Percentiles rank a stretch among this genome's conserved stretches.
Evolutionary conservation across 768 basidiomycete genomes (phyloP).

Genomic region (Punctularia strigosozonata): DNA sequence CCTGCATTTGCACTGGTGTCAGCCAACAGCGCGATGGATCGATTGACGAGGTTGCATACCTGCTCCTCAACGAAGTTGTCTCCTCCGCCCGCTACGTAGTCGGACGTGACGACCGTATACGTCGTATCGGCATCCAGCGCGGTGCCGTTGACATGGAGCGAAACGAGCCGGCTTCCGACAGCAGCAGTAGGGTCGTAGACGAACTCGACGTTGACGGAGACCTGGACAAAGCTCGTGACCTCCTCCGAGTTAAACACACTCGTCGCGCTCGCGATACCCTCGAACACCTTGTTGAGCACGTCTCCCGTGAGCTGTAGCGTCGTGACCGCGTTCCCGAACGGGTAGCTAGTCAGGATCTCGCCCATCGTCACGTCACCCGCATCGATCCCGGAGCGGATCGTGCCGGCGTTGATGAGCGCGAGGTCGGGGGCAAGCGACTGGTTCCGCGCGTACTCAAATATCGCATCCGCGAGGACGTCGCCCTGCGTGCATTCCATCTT

Average conservation of each 20-base stretch:
- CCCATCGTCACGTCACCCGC: constrained; percentile 28
- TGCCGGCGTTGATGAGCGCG: constrained; percentile 30
- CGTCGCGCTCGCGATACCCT: constrained; percentile 23
- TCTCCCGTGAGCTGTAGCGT: constrained; percentile 28
- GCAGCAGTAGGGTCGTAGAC: constrained; percentile 20
- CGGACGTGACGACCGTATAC: constrained; percentile 1
- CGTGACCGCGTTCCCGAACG: constrained; percentile 29
- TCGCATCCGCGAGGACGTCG: constrained; percentile 29
- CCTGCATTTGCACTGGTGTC: too few relatives aligned
- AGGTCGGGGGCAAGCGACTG: constrained; percentile 17
- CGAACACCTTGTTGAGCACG: constrained; percentile 30
- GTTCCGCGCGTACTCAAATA: constrained; percentile 23
- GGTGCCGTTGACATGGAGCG: neutral
- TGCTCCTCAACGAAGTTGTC: too few relatives aligned
- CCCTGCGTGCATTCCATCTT: constrained; percentile 31
- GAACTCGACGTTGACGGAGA: constrained; percentile 24
- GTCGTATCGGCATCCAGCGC: constrained; percentile 1
- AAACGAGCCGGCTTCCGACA: constrained; percentile 11
- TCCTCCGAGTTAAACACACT: constrained; percentile 16
- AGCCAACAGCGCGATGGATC: too few relatives aligned
- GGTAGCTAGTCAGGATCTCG: constrained; percentile 28
- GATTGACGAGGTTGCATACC: too few relatives aligned
- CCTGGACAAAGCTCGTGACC: constrained; percentile 31
- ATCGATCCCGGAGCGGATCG: constrained; percentile 27
- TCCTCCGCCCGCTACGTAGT: constrained; percentile 1